Base-by-base conservation (phyloP, 805 yeast genomes). In the Candida patagonica region DNA sequence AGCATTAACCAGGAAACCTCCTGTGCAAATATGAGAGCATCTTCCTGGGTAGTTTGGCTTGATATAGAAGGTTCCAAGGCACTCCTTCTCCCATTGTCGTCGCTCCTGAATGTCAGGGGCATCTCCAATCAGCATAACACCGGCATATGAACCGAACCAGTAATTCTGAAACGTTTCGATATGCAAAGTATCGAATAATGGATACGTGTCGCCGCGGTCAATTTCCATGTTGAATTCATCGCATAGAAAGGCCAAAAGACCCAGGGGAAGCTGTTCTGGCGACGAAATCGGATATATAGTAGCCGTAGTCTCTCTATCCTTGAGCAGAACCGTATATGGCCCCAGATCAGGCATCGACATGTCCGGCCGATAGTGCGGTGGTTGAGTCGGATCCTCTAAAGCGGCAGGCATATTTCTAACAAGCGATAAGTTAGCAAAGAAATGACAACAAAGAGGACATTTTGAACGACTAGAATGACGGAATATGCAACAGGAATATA, bases 221-320 rank as follows among this genome's bases (percentile, higher is more conserved):
- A 89, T 76, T 57, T 89, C 98, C 77, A 82, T 80, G 59, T 89
- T 89, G 63, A 83, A 84, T 61, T 92, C 97, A 56, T 88, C 96
- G 46, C 89, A 76, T 30, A 89, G 58, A 54, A 89, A 88, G 15
- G 82, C 80, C 29, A 86, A 59, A 21, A 89, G 65, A 0, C 86
- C 89, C 1, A 75, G 73, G 0, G 97, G 97, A 9, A 89, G 64
- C 42, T 78, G 76, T 20, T 70, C 70, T 0, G 78, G 68, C 22
- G 75, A 71, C 42, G 76, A 70, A 10, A 89, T 73, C 3, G 98
- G 97, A 55, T 85, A 86, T 43, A 92, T 79, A 3, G 96, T 88
- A 1, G 96, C 96, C 0, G 88, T 76, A 1, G 96, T 87, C 49
- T 84, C 92, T 13, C 89, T 86, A 59, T 88, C 96, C 54, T 83